Conservation (phyloP, 306 rosid genomes). For the Medicago lupulina region DNA sequence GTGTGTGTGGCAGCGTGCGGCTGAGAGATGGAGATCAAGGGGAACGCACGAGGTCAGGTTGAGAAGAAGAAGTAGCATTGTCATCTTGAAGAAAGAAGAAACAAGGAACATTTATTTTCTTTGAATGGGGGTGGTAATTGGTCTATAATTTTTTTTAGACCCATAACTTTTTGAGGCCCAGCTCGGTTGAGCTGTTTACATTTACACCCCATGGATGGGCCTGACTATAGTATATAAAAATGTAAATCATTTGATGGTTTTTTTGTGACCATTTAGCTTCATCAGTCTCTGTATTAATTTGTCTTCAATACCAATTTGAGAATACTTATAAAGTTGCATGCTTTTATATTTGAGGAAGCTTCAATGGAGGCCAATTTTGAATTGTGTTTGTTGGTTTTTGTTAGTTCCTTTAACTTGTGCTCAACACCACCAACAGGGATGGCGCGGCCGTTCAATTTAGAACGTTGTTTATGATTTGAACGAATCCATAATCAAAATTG, state of each 20-base stretch:
- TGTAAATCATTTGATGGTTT: constrained; percentile 26
- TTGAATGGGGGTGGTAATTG: too few relatives aligned
- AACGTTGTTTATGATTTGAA: background rate
- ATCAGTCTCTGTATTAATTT: background rate
- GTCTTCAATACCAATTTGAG: too few relatives aligned
- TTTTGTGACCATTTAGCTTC: constrained; percentile 34
- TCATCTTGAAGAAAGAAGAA: too few relatives aligned
- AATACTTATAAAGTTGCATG: constrained; percentile 45
- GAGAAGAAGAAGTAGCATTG: too few relatives aligned
- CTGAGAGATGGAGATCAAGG: too few relatives aligned
- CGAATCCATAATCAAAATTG: too few relatives aligned
- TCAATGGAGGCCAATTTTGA: constrained; percentile 46
- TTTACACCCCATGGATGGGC: too few relatives aligned
- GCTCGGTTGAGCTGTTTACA: constrained; percentile 16
- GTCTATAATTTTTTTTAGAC: too few relatives aligned
- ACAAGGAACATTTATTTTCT: too few relatives aligned
- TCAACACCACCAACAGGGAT: background rate
- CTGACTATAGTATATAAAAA: background rate
- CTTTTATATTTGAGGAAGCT: constrained; percentile 39
- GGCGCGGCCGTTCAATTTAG: constrained; percentile 39
- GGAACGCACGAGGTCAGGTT: too few relatives aligned
- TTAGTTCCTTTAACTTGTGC: constrained; percentile 37
- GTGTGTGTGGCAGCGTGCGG: too few relatives aligned
- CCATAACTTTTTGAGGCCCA: too few relatives aligned
- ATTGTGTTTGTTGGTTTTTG: constrained; percentile 29